phyloP scores from a whole-genome alignment of 768 basidiomycete genomes.

The Tephrocybe rancida region DNA sequence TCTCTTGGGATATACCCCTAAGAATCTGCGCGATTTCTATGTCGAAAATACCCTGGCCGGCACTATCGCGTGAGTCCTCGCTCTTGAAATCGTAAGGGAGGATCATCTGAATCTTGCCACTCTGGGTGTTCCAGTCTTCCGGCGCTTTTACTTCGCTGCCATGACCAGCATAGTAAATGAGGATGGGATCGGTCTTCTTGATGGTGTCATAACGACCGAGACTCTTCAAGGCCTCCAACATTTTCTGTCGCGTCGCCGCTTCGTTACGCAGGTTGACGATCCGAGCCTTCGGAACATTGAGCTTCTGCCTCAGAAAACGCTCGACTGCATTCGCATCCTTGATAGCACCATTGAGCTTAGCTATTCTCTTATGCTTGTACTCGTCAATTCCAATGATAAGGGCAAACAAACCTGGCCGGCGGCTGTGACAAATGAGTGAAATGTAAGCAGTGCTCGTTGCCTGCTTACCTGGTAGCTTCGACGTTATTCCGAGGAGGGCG shows the following conservation, averaged over 20 bases:
- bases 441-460: no score
- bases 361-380: background rate
- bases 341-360: background rate
- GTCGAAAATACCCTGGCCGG: slow-evolving; percentile 1
- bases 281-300: background rate
- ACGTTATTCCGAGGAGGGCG: no score
- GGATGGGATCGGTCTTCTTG: slow-evolving; percentile 3
- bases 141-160: background rate
- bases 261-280: slow-evolving; percentile 1
- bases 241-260: slow-evolving; percentile 2
- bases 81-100: background rate
- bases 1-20: background rate
- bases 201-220: background rate
- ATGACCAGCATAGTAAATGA: slow-evolving; percentile 15
- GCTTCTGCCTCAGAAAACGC: background rate
- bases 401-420: slow-evolving; percentile 2
- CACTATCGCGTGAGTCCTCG: background rate
- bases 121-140: background rate
- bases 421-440: no score
- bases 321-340: slow-evolving; percentile 8
- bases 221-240: background rate
- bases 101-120: slow-evolving; percentile 1
- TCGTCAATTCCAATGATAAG: slow-evolving; percentile 16
- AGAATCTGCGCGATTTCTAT: background rate
- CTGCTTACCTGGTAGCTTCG: no score